Evolutionary conservation across 495 filamentous ascomycete genomes (phyloP).

Genomic region (Pyronema omphalodes): DNA sequence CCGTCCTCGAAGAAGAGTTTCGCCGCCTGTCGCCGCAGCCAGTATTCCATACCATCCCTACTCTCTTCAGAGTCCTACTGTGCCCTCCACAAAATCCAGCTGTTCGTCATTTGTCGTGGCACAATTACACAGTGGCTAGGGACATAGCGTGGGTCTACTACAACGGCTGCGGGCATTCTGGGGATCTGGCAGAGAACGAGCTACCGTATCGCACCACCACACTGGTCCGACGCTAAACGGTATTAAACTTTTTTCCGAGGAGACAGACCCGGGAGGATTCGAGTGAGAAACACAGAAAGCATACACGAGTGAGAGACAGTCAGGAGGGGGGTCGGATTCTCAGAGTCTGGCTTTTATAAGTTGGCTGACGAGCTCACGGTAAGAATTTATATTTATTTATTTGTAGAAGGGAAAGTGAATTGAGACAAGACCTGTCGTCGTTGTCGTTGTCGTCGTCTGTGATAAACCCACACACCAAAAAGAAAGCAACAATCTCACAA

Average conservation of each 20-base stretch:
- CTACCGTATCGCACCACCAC: not conserved
- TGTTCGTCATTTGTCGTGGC: not conserved
- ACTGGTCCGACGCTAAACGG: not conserved
- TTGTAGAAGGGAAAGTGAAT: no score
- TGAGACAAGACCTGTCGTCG: no score
- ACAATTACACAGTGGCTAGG: not conserved
- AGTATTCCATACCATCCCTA: not conserved
- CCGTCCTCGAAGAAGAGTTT: not conserved
- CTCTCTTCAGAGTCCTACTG: not conserved
- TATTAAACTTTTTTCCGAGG: not conserved
- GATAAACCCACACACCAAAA: not conserved
- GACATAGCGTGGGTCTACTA: slow-evolving; percentile 1
- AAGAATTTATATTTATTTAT: no score
- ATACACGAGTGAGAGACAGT: no score
- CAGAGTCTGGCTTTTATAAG: no score
- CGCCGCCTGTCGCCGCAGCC: not conserved
- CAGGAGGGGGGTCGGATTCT: no score
- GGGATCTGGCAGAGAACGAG: not conserved
- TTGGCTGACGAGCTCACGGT: no score
- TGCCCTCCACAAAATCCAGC: not conserved
- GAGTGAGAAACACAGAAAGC: no score
- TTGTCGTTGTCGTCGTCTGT: no score
- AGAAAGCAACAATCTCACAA: not conserved
- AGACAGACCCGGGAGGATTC: not conserved
- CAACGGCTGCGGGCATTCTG: not conserved